phyloP scores from a whole-genome alignment of 1,139 yeast genomes.

The Debaryomycetaceae sp. region DNA sequence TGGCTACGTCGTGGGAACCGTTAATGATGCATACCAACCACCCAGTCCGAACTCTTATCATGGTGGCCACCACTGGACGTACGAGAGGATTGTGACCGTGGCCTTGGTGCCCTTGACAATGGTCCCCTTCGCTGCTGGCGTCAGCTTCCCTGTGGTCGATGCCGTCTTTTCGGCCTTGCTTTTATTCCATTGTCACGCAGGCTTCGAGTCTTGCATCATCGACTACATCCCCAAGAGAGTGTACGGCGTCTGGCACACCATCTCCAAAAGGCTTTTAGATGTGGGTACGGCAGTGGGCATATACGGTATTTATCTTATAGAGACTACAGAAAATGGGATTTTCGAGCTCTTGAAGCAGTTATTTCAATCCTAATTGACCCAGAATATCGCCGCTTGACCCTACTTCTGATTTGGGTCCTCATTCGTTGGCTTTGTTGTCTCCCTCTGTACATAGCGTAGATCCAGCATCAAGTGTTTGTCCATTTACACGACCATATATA shows the following conservation, averaged over 20 bases:
- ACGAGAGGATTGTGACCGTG: conserved; percentile 57
- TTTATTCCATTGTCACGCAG: conserved; percentile 64
- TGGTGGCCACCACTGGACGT: conserved; percentile 74
- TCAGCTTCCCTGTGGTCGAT: conserved; percentile 49
- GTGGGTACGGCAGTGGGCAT: conserved; percentile 61
- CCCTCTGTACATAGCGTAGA: no score
- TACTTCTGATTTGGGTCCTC: no score
- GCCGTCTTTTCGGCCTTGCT: conserved; percentile 53
- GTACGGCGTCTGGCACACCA: conserved; percentile 62
- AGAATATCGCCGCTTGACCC: not conserved
- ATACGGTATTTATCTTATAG: conserved; percentile 67
- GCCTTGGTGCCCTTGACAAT: conserved; percentile 63
- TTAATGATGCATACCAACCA: conserved; percentile 66
- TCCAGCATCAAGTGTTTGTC: no score
- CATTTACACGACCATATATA: no score
- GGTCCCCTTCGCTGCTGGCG: conserved; percentile 59
- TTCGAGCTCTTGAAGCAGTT: conserved; percentile 42
- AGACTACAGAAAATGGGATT: conserved; percentile 54
- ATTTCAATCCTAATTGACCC: conserved; percentile 33
- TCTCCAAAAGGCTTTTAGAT: conserved; percentile 59
- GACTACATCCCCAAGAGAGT: conserved; percentile 77
- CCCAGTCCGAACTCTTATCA: conserved; percentile 54
- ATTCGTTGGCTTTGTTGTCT: no score
- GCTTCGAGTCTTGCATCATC: conserved; percentile 73
- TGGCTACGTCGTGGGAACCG: conserved; percentile 69